These are phyloP conservation scores for Porpolomopsis calyptriformis DNA, from an alignment of 768 basidiomycete species.

Conservation along the genomic window DNA sequence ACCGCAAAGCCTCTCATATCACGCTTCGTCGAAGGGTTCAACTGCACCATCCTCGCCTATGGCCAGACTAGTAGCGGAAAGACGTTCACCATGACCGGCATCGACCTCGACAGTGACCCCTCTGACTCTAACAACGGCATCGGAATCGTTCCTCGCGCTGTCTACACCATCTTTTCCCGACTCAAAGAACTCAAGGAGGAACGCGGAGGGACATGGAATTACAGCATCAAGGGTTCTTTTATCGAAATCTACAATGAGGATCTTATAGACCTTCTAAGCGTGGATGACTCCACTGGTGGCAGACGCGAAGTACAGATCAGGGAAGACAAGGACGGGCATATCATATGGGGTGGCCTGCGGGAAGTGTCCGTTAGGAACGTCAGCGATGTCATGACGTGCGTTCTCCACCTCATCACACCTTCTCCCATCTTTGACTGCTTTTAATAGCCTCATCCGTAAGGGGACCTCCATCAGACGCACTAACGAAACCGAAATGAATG, in stretches of 20 bases:
- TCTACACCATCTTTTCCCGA: conserved; percentile 75
- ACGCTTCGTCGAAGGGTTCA: conserved; percentile 88
- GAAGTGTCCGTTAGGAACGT: conserved; percentile 83
- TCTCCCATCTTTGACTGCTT: conserved; percentile 13
- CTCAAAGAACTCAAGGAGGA: conserved; percentile 71
- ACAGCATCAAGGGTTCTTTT: conserved; percentile 78
- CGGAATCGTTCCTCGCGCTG: conserved; percentile 93
- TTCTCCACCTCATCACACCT: conserved; percentile 17
- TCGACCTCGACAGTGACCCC: conserved; percentile 81
- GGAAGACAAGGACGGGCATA: conserved; percentile 94
- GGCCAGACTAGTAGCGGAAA: conserved; percentile 97
- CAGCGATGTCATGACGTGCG: conserved; percentile 87
- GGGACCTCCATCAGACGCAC: conserved; percentile 88
- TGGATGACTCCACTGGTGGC: conserved; percentile 54
- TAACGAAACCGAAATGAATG: conserved; percentile 98
- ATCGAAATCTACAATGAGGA: conserved; percentile 99
- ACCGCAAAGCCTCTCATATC: conserved; percentile 80
- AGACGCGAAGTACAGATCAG: conserved; percentile 88
- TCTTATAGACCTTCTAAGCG: conserved; percentile 83
- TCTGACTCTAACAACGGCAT: conserved; percentile 73
- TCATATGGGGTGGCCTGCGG: conserved; percentile 92
- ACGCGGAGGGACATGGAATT: conserved; percentile 67
- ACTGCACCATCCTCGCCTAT: conserved; percentile 96
- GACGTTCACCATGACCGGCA: conserved; percentile 95
- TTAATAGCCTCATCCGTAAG: conserved; percentile 68